Conservation (phyloP, 2,329 filamentous ascomycete species). For the Colletotrichum simmondsii region DNA sequence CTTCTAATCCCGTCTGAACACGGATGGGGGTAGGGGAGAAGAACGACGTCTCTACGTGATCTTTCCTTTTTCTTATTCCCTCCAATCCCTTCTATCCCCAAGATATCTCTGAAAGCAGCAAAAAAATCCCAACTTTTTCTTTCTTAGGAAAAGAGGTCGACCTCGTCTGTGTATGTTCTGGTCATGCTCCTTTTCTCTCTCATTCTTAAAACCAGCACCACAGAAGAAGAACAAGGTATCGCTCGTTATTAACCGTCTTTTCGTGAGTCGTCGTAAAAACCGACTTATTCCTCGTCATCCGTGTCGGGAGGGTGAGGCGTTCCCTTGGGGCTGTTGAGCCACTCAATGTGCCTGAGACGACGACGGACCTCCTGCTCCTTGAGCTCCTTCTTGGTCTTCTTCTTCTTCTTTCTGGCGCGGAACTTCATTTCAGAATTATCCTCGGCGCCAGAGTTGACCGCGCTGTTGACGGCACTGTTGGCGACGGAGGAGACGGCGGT, state of each 20-base stretch:
- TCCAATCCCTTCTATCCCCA: neutral
- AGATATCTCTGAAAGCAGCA: constrained; percentile 10
- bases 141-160: neutral
- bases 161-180: neutral
- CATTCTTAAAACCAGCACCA: constrained; percentile 9
- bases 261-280: constrained; percentile 13
- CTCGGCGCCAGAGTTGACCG: constrained; percentile 85
- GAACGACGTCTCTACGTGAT: neutral
- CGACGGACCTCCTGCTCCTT: constrained; percentile 93
- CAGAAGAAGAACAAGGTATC: constrained; percentile 9
- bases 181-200: constrained; percentile 7
- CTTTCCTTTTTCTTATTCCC: too few relatives aligned
- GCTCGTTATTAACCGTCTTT: constrained; percentile 25
- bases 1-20: constrained; percentile 23
- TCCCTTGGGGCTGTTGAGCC: constrained; percentile 87
- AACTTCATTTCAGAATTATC: constrained; percentile 87
- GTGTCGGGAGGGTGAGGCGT: constrained; percentile 82
- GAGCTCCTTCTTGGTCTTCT: constrained; percentile 95
- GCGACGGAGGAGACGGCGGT: constrained; percentile 67
- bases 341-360: constrained; percentile 85
- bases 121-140: constrained; percentile 9
- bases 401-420: constrained; percentile 93
- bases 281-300: constrained; percentile 72
- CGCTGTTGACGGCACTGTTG: constrained; percentile 66
- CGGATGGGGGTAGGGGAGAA: neutral